Evolutionary conservation across 805 yeast species (phyloP), one percentile per base, ranked within the genome.

Genomic region (Nakazawaea wyomingensis): DNA sequence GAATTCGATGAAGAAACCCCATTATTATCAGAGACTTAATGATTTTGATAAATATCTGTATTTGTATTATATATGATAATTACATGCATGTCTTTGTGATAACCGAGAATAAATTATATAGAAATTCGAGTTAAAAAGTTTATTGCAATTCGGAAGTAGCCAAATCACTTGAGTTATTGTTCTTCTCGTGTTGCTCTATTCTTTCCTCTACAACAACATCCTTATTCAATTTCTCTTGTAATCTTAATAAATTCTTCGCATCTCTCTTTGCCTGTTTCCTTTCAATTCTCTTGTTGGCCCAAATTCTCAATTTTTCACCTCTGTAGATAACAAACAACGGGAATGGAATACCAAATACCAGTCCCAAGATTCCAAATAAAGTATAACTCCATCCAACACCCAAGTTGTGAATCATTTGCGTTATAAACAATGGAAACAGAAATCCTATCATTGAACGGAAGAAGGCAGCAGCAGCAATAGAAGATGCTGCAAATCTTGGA

Each of bases 371-470:
- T 0, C 74, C 88, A 57, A 80, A 76, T 52, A 82, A 55, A 0
- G 85, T 74, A 54, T 76, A 75, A 19, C 85, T 85, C 88, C 87
- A 82, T 4, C 85, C 86, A 51, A 79, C 80, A 17, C 82, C 81
- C 35, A 83, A 57, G 18, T 38, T 39, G 8, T 46, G 58, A 56
- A 78, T 83, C 81, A 82, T 74, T 7, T 70, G 62, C 7, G 66
- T 59, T 2, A 83, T 85, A 57, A 80, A 79, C 33, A 82, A 61
- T 5, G 89, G 93, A 64, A 84, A 81, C 9, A 74, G 67, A 43
- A 80, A 83, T 1, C 90, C 91, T 53, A 83, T 71, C 34, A 73
- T 57, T 4, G 87, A 78, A 52, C 93, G 67, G 52, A 79, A 73
- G 48, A 82, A 72, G 0, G 87, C 78, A 3, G 83, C 84, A 0